phyloP scores from a whole-genome alignment of 202 grass and related monocot genomes.

The Setaria italica region DNA sequence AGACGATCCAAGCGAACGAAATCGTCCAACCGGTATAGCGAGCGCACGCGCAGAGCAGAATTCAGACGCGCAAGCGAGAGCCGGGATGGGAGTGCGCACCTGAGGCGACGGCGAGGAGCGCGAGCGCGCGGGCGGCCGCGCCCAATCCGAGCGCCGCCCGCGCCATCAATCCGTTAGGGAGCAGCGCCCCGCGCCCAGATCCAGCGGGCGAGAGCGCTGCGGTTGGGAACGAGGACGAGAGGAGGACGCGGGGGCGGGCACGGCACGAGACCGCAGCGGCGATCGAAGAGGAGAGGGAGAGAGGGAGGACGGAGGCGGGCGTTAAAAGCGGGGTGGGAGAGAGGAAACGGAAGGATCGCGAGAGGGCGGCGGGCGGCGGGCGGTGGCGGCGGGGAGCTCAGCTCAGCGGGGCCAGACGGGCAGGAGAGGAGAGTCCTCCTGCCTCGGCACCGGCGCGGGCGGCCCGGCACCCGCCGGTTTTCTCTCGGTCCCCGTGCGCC shows the following conservation, averaged over 20 bases:
- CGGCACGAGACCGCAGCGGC: not conserved
- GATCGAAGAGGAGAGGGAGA: not conserved
- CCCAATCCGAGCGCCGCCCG: conserved; percentile 8
- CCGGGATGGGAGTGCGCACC: not conserved
- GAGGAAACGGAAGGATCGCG: conserved; percentile 16
- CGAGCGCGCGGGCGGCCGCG: conserved; percentile 9
- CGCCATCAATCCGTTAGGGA: conserved; percentile 42
- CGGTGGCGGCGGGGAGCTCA: conserved; percentile 8
- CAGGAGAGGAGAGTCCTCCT: not conserved
- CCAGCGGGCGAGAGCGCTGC: conserved; percentile 2
- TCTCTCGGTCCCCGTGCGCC: not conserved
- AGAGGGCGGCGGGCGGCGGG: not conserved
- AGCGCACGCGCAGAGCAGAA: not conserved
- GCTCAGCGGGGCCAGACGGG: not conserved
- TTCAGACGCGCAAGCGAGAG: not conserved
- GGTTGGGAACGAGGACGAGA: not conserved
- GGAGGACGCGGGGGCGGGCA: not conserved
- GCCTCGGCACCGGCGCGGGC: conserved; percentile 50
- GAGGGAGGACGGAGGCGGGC: not conserved
- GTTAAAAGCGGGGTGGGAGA: conserved; percentile 7
- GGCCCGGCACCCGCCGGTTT: conserved; percentile 48
- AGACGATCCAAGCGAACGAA: not conserved
- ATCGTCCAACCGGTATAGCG: not conserved
- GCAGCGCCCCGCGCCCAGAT: conserved; percentile 3
- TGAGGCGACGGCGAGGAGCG: conserved; percentile 39